phyloP scores from a whole-genome alignment of 2,329 filamentous ascomycete genomes.

The Nothopassalora personata region DNA sequence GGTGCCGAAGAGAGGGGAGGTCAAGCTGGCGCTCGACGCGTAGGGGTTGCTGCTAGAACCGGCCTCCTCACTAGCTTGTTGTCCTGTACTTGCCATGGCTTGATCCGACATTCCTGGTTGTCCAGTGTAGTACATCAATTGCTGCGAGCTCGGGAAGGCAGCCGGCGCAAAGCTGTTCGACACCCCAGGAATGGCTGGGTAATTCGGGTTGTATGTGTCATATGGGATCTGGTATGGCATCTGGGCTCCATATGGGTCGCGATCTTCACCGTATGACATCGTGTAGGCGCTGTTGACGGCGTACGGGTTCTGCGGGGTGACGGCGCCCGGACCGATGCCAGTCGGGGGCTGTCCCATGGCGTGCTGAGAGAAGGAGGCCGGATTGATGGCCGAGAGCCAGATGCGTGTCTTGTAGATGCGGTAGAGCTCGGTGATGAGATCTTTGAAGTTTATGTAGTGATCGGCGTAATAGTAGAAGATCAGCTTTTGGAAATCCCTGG shows the following conservation, averaged over 20 bases:
- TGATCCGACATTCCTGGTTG: background rate
- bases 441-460: conserved; percentile 98
- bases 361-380: conserved; percentile 67
- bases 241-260: conserved; percentile 32
- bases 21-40: conserved; percentile 15
- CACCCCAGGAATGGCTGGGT: conserved; percentile 30
- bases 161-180: conserved; percentile 27
- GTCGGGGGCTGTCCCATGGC: conserved; percentile 32
- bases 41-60: conserved; percentile 4
- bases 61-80: background rate
- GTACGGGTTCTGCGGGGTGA: conserved; percentile 21
- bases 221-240: conserved; percentile 30
- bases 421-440: conserved; percentile 92
- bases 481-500: conserved; percentile 95
- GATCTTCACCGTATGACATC: conserved; percentile 30
- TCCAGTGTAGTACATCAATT: conserved; percentile 9
- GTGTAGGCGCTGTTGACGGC: conserved; percentile 28
- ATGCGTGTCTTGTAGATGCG: conserved; percentile 99
- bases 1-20: conserved; percentile 13
- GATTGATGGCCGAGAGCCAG: conserved; percentile 99
- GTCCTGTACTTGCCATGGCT: background rate
- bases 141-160: background rate
- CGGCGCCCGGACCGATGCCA: conserved; percentile 35
- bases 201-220: conserved; percentile 33
- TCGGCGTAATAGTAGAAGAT: conserved; percentile 99